Percentiles rank a stretch among this genome's conserved stretches.
These are phyloP conservation scores for Echria macrotheca DNA, from an alignment of 495 filamentous ascomycete genomes.

Conservation along the genomic window DNA sequence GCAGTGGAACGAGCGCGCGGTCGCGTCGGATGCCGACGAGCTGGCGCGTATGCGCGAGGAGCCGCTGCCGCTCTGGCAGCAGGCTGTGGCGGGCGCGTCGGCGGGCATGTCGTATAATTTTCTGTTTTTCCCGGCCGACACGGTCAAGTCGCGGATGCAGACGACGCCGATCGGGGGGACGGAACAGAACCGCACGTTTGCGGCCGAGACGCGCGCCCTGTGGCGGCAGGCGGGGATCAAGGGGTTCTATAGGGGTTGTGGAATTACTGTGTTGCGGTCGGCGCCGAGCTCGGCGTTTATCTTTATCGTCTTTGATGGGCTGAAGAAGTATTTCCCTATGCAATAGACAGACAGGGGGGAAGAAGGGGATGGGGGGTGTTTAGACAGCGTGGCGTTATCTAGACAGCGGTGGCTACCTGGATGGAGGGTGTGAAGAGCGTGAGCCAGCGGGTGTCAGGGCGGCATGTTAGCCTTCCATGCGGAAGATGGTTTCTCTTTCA, in stretches of 20 bases:
- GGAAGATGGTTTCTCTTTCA: no score
- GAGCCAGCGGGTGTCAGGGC: no score
- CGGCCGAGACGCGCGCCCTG: slow-evolving; percentile 57
- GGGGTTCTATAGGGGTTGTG: slow-evolving; percentile 88
- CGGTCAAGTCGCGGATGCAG: slow-evolving; percentile 94
- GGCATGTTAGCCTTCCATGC: no score
- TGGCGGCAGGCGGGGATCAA: slow-evolving; percentile 77
- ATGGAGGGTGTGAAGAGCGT: no score
- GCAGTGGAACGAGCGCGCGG: slow-evolving; percentile 31
- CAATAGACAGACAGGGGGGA: slow-evolving; percentile 16
- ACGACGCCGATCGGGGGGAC: slow-evolving; percentile 62
- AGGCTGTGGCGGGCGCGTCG: slow-evolving; percentile 80
- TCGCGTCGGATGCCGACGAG: slow-evolving; percentile 27
- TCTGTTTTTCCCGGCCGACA: slow-evolving; percentile 93
- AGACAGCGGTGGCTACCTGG: no score
- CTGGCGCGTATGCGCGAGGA: slow-evolving; percentile 25
- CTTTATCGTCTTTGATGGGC: slow-evolving; percentile 83
- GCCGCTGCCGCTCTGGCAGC: slow-evolving; percentile 65
- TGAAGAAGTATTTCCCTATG: slow-evolving; percentile 60
- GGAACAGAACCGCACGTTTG: slow-evolving; percentile 56
- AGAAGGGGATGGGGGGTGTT: not conserved
- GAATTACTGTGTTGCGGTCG: slow-evolving; percentile 80
- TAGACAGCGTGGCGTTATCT: no score
- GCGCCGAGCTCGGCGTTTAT: slow-evolving; percentile 97
- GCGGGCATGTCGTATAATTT: slow-evolving; percentile 96